These are phyloP conservation scores for Picea abies DNA, from an alignment of 83 land plant species.

Conservation along the genomic window DNA sequence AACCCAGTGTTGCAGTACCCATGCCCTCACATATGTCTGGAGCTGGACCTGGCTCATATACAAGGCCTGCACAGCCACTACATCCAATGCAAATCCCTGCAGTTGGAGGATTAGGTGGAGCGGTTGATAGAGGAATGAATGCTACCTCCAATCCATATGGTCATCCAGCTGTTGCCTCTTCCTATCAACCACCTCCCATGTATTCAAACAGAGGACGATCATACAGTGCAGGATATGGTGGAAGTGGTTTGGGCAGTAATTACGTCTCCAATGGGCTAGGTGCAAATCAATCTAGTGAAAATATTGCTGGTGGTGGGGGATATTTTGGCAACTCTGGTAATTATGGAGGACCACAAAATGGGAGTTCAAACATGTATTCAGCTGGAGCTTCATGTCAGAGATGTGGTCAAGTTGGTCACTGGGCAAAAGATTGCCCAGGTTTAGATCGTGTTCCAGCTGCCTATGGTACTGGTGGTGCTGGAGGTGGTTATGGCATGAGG, in stretches of 20 bases:
- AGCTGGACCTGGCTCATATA: conserved; percentile 11
- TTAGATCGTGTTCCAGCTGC: conserved; percentile 28
- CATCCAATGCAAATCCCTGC: conserved; percentile 4
- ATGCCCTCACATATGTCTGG: neutral
- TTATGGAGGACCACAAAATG: conserved; percentile 23
- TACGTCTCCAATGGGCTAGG: conserved; percentile 3
- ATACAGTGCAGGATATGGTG: conserved; percentile 11
- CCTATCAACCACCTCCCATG: conserved; percentile 69
- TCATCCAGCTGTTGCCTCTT: conserved; percentile 42
- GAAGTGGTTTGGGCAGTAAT: neutral
- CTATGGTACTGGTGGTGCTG: conserved; percentile 22
- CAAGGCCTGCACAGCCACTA: conserved; percentile 16
- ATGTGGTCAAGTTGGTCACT: conserved; percentile 72
- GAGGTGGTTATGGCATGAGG: conserved; percentile 27
- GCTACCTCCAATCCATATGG: conserved; percentile 37
- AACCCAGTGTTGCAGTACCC: neutral
- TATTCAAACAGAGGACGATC: conserved; percentile 73
- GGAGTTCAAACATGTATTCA: conserved; percentile 17
- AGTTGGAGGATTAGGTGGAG: conserved; percentile 13
- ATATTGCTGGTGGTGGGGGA: conserved; percentile 15
- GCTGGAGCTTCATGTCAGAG: conserved; percentile 39
- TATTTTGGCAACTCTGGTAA: conserved; percentile 30
- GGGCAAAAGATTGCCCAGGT: conserved; percentile 71
- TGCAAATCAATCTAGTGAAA: conserved; percentile 6
- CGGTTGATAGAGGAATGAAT: conserved; percentile 22